phyloP scores from a whole-genome alignment of 2,329 filamentous ascomycete species.

The Ophiognomonia clavigignenti-juglandacearum region DNA sequence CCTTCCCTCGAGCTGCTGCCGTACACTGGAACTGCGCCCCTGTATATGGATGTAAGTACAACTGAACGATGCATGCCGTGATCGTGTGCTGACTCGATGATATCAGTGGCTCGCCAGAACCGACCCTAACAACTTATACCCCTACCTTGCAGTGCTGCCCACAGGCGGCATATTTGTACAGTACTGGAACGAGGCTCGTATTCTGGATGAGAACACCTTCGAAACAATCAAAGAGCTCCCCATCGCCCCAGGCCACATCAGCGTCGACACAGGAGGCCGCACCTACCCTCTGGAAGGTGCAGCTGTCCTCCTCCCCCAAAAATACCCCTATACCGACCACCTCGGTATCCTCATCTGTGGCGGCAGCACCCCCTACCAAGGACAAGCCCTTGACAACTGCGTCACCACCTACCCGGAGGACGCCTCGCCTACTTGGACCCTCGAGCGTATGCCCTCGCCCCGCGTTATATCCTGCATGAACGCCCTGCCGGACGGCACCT shows the following conservation, averaged over 20 bases:
- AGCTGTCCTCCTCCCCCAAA: slow-evolving; percentile 48
- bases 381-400: slow-evolving; percentile 54
- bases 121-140: slow-evolving; percentile 56
- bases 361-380: slow-evolving; percentile 44
- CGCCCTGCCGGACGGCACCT: slow-evolving; percentile 51
- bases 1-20: slow-evolving; percentile 52
- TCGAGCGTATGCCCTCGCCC: slow-evolving; percentile 54
- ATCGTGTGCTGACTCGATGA: neutral
- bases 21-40: slow-evolving; percentile 33
- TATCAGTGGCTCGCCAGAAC: slow-evolving; percentile 43
- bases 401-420: slow-evolving; percentile 48
- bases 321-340: slow-evolving; percentile 44
- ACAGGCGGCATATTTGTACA: slow-evolving; percentile 50
- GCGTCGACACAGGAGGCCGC: slow-evolving; percentile 44
- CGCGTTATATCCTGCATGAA: slow-evolving; percentile 51
- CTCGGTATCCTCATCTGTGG: slow-evolving; percentile 51
- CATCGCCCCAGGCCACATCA: slow-evolving; percentile 50
- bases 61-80: neutral
- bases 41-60: slow-evolving; percentile 34
- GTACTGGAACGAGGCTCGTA: slow-evolving; percentile 55
- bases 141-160: slow-evolving; percentile 48
- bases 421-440: slow-evolving; percentile 42
- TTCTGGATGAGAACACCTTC: slow-evolving; percentile 48
- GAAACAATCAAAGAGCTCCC: slow-evolving; percentile 44
- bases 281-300: slow-evolving; percentile 55